Conservation (phyloP, 1,139 yeast species). For the Debaryomyces nepalensis region DNA sequence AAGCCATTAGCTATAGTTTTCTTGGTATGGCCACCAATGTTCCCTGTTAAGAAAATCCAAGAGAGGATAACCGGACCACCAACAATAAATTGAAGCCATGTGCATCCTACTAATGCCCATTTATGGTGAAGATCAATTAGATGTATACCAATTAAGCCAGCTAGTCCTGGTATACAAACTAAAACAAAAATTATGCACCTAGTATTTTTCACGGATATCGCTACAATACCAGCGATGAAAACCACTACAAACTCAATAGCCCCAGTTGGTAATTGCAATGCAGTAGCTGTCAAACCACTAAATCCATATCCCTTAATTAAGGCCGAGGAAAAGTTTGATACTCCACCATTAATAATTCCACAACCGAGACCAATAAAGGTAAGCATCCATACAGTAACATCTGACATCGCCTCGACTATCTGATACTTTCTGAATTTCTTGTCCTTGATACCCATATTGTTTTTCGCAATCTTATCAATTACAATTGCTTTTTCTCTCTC, state of each 20-base stretch:
- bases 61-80: slow-evolving; percentile 38
- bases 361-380: slow-evolving; percentile 29
- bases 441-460: slow-evolving; percentile 33
- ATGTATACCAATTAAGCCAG: slow-evolving; percentile 31
- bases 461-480: slow-evolving; percentile 28
- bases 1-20: slow-evolving; percentile 29
- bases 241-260: slow-evolving; percentile 39
- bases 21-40: slow-evolving; percentile 33
- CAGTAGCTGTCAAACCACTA: slow-evolving; percentile 29
- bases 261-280: slow-evolving; percentile 37
- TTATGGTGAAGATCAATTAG: slow-evolving; percentile 24
- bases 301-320: slow-evolving; percentile 34
- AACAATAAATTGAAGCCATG: slow-evolving; percentile 39
- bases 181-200: slow-evolving; percentile 24
- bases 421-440: slow-evolving; percentile 26
- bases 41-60: slow-evolving; percentile 34
- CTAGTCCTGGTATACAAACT: slow-evolving; percentile 28
- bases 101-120: slow-evolving; percentile 35
- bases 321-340: slow-evolving; percentile 32
- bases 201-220: slow-evolving; percentile 24
- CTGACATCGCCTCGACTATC: slow-evolving; percentile 29
- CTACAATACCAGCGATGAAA: slow-evolving; percentile 28
- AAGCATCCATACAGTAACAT: slow-evolving; percentile 33
- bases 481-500: slow-evolving; percentile 40
- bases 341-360: slow-evolving; percentile 36